phyloP scores from a whole-genome alignment of 2,329 filamentous ascomycete species.

The Dothiorella sarmentorum region DNA sequence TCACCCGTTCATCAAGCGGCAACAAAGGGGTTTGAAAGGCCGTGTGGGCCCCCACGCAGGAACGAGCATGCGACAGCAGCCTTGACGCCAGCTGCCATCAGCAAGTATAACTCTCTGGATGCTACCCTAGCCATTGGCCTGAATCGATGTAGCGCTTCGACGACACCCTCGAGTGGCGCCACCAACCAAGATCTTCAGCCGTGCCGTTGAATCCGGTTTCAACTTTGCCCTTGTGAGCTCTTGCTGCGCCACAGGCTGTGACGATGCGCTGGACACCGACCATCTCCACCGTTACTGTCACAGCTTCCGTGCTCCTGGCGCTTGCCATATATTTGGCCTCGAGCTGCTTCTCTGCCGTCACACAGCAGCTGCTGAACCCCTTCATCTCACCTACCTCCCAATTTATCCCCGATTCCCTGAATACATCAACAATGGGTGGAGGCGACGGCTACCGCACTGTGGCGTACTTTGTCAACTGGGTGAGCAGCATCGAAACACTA shows the following conservation, averaged over 20 bases:
- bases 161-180: slow-evolving; percentile 4
- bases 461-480: slow-evolving; percentile 72
- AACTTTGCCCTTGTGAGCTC: not conserved
- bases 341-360: not conserved
- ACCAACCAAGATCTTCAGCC: slow-evolving; percentile 4
- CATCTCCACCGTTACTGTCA: slow-evolving; percentile 6
- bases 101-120: not conserved
- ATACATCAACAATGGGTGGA: slow-evolving; percentile 22
- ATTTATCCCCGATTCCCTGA: not conserved
- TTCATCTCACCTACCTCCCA: not conserved
- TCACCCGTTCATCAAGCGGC: not conserved
- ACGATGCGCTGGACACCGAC: slow-evolving; percentile 12
- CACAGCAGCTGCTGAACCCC: not conserved
- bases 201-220: slow-evolving; percentile 15
- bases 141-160: slow-evolving; percentile 6
- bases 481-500: slow-evolving; percentile 18
- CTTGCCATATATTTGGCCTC: slow-evolving; percentile 14
- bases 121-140: not conserved
- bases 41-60: not conserved
- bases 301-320: not conserved
- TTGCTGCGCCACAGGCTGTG: slow-evolving; percentile 16
- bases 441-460: slow-evolving; percentile 60
- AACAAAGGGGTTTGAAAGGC: not conserved
- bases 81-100: not conserved
- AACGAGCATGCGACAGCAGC: not conserved